Evolutionary conservation across 176 grass and related monocot species (phyloP).

Genomic region (Cymbopogon citratus): DNA sequence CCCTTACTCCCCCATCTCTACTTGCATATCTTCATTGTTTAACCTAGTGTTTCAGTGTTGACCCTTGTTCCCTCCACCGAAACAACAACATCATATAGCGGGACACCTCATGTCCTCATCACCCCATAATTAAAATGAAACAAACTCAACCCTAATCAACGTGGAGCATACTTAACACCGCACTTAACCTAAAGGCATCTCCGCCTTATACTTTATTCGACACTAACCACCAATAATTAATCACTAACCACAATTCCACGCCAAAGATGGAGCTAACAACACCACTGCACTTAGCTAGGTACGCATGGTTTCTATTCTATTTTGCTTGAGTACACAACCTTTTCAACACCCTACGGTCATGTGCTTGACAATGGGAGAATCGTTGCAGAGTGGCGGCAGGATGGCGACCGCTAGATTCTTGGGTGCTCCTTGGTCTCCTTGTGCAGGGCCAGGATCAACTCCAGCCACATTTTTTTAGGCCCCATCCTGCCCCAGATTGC

Average conservation of each 20-base stretch:
- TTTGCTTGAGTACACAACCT: neutral
- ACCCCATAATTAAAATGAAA: neutral
- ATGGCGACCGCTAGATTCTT: conserved; percentile 35
- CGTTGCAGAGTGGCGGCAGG: neutral
- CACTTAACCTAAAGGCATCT: neutral
- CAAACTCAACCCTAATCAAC: neutral
- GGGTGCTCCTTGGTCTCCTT: conserved; percentile 31
- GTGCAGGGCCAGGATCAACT: conserved; percentile 3
- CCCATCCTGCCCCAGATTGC: neutral
- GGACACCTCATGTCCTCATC: neutral
- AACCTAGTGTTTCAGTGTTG: neutral
- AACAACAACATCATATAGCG: conserved; percentile 4
- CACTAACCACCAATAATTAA: neutral
- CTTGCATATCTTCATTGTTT: neutral
- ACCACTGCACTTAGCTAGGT: neutral
- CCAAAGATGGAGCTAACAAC: neutral
- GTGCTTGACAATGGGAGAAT: conserved; percentile 28
- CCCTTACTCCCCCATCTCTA: neutral
- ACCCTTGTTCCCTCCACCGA: conserved; percentile 17
- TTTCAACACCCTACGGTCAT: conserved; percentile 1
- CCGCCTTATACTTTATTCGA: neutral
- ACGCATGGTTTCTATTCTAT: neutral
- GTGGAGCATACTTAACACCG: neutral
- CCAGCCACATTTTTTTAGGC: conserved; percentile 23
- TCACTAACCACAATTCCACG: neutral